phyloP scores from a whole-genome alignment of 2,329 filamentous ascomycete genomes.

The Cordyceps cicadae region DNA sequence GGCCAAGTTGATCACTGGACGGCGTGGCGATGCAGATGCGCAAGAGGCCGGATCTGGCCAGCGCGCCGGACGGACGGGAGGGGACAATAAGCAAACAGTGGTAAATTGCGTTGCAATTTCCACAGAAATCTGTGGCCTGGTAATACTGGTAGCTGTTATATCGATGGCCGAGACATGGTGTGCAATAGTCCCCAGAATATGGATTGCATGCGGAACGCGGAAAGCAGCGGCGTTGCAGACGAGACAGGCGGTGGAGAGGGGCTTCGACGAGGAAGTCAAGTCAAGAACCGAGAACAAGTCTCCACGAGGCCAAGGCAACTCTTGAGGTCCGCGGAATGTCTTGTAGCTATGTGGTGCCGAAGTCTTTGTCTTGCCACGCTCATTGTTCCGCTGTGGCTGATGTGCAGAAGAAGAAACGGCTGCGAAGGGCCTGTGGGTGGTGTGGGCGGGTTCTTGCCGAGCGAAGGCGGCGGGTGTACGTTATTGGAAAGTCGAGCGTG shows the following conservation, averaged over 20 bases:
- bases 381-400: conserved; percentile 6
- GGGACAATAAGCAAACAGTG: not conserved
- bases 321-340: not conserved
- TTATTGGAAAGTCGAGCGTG: not conserved
- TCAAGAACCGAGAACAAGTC: too few species aligned
- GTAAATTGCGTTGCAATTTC: not conserved
- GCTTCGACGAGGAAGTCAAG: not conserved
- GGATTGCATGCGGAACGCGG: not conserved
- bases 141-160: not conserved
- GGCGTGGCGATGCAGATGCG: not conserved
- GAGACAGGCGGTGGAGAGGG: not conserved
- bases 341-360: not conserved
- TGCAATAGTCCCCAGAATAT: not conserved
- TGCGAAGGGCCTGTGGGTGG: not conserved
- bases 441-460: not conserved
- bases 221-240: not conserved
- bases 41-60: not conserved
- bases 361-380: not conserved
- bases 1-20: not conserved
- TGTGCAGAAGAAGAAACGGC: not conserved
- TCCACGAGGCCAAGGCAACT: not conserved
- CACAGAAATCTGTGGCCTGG: not conserved
- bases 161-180: conserved; percentile 1
- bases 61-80: not conserved
- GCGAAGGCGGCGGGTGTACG: not conserved